These are phyloP conservation scores for Geosmithia flava DNA, from an alignment of 2,329 filamentous ascomycete genomes.

Conservation along the genomic window DNA sequence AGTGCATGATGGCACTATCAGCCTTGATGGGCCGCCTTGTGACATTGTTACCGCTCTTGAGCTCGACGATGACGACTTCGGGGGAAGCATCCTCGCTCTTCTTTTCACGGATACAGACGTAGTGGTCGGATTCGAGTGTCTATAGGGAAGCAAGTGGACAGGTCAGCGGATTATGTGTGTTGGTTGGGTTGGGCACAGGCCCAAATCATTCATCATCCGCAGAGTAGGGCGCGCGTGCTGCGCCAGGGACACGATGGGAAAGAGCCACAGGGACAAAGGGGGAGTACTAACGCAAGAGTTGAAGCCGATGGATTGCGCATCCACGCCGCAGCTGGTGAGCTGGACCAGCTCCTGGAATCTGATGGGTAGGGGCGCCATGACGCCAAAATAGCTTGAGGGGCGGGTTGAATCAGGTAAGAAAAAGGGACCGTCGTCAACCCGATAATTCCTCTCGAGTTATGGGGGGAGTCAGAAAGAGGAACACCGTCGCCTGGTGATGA, in stretches of 20 bases:
- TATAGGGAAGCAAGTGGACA: slow-evolving; percentile 20
- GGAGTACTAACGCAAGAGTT: slow-evolving; percentile 57
- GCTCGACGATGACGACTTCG: slow-evolving; percentile 93
- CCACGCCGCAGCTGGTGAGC: slow-evolving; percentile 34
- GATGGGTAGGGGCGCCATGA: slow-evolving; percentile 68
- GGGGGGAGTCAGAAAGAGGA: background rate
- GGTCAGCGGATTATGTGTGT: background rate
- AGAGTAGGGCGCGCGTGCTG: background rate
- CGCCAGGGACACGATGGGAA: background rate
- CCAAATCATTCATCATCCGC: background rate
- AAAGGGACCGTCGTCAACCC: slow-evolving; percentile 10
- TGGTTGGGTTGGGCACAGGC: background rate
- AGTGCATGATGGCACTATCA: slow-evolving; percentile 99
- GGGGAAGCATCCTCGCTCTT: slow-evolving; percentile 72
- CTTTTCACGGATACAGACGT: slow-evolving; percentile 93
- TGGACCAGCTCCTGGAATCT: slow-evolving; percentile 88
- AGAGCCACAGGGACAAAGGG: background rate
- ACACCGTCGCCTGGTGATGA: background rate
- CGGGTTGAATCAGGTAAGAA: slow-evolving; percentile 9
- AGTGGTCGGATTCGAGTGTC: slow-evolving; percentile 97
- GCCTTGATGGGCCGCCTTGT: slow-evolving; percentile 94
- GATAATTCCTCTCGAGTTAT: slow-evolving; percentile 10
- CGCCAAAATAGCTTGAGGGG: slow-evolving; percentile 15
- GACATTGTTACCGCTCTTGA: slow-evolving; percentile 95
- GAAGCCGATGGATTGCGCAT: slow-evolving; percentile 53